Base-by-base conservation (phyloP, 2,329 filamentous ascomycete genomes). In the Microsporum canis region DNA sequence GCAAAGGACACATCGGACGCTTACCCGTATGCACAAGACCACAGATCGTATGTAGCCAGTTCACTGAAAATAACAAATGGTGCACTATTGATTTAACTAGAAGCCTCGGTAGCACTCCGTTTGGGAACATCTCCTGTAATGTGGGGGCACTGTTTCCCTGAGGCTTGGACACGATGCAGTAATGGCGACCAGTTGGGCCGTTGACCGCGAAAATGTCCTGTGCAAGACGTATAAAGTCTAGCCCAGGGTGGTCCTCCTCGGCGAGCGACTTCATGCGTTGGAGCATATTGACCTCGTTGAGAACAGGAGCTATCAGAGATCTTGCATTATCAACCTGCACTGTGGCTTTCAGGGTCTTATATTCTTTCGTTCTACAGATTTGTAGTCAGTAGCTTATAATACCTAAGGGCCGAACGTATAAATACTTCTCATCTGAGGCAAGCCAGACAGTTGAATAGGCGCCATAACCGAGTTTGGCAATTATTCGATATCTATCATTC, bases 391-490 rank as follows among this genome's bases (percentile, higher is more conserved):
- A 36, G 57, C 5, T n/a, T n/a, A 57, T 10, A 39, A 33, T 53
- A 14, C n/a, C 17, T 10, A 51, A 7, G 36, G 27, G 17, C 60
- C 27, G 8, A 60, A 39, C 6, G 27, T 34, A 38, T 31, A 33
- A 45, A 12, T 45, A 63, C 61, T 53, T 63, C 47, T 64, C 53
- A 58, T 69, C 66, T 59, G 63, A 62, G 3, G 64, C 64, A 36
- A 67, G 67, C 68, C 67, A 70, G 39, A 68, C 65, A 4, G 69
- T 68, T 1, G 67, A 70, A 39, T 66, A 66, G 1, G 65, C 66
- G 23, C 67, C 67, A 58, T 65, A 69, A 0, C 69, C 68, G 36
- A 69, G 65, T 63, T 69, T 70, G 3, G 64, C 64, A 51, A 70
- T 63, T 7, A 67, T 57, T 10, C 62, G 60, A 53, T 68, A 68